Evolutionary conservation across 345 rosid genomes (phyloP).

Genomic region (Rubroshorea leprosula): DNA sequence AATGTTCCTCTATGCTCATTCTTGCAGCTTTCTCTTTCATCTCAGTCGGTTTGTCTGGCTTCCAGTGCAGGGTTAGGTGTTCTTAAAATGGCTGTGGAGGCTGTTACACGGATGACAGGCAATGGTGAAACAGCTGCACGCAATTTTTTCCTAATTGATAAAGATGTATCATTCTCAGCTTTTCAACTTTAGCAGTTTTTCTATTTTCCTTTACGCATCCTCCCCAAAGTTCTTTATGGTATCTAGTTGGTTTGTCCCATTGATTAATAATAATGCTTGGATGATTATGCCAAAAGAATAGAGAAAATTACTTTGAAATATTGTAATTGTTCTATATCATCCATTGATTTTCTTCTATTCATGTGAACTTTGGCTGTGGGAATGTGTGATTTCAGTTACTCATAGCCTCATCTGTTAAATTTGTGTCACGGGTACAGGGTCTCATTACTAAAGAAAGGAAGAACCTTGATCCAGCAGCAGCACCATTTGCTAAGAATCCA

Average conservation of each 20-base stretch:
- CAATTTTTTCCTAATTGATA: conserved; percentile 73
- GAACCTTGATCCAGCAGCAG: conserved; percentile 78
- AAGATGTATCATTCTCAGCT: conserved; percentile 59
- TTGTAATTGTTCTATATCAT: conserved; percentile 10
- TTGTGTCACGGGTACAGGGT: conserved; percentile 50
- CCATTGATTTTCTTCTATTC: neutral
- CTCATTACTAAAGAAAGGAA: conserved; percentile 87
- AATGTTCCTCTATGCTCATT: neutral
- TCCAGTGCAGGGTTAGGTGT: conserved; percentile 98
- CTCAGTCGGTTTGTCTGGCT: conserved; percentile 19
- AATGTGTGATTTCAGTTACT: neutral
- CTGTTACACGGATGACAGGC: conserved; percentile 76
- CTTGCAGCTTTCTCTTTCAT: conserved; percentile 8
- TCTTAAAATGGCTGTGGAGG: conserved; percentile 66
- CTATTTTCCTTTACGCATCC: neutral
- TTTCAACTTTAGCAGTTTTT: conserved; percentile 4
- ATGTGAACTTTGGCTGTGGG: neutral
- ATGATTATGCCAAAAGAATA: neutral
- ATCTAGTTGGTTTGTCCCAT: neutral
- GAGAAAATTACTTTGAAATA: neutral
- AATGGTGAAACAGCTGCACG: conserved; percentile 41
- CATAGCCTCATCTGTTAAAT: neutral
- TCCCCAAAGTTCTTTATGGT: neutral
- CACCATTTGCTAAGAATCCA: conserved; percentile 74
- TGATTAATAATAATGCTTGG: neutral